Conservation (phyloP, 805 yeast genomes). For the Ogataea nitratoaversa region DNA sequence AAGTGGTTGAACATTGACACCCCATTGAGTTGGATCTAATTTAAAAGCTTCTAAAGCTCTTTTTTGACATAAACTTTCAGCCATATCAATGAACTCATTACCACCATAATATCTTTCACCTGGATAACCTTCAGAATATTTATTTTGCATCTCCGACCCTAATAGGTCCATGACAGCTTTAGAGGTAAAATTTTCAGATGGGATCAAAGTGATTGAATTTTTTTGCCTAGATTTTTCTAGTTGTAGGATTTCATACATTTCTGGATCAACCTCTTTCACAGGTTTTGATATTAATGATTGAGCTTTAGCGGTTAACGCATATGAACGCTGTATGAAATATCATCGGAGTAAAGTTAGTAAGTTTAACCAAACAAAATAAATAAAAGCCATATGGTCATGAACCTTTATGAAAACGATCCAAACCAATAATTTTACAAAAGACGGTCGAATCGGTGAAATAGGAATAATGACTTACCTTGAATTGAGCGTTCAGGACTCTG, state of each 20-base stretch:
- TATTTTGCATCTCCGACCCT: slow-evolving; percentile 97
- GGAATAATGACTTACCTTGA: slow-evolving; percentile 7
- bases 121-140: slow-evolving; percentile 98
- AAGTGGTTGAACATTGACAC: slow-evolving; percentile 94
- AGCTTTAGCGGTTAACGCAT: slow-evolving; percentile 47
- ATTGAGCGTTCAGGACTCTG: slow-evolving; percentile 4
- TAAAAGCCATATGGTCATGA: too few relatives aligned
- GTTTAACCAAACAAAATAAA: too few relatives aligned
- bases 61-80: slow-evolving; percentile 87
- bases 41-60: slow-evolving; percentile 91
- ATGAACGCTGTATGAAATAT: slow-evolving; percentile 15
- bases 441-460: too few relatives aligned
- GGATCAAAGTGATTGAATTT: slow-evolving; percentile 89
- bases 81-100: slow-evolving; percentile 92
- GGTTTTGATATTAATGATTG: slow-evolving; percentile 54
- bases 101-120: slow-evolving; percentile 99
- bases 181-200: slow-evolving; percentile 96
- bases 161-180: slow-evolving; percentile 93
- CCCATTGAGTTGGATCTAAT: slow-evolving; percentile 83
- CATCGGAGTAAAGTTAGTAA: too few relatives aligned
- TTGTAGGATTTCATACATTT: slow-evolving; percentile 64
- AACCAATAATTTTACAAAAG: too few relatives aligned
- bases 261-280: slow-evolving; percentile 67
- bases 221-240: slow-evolving; percentile 89
- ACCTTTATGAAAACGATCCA: too few relatives aligned